Conservation (phyloP, 345 rosid species). For the Citrus trifoliata region DNA sequence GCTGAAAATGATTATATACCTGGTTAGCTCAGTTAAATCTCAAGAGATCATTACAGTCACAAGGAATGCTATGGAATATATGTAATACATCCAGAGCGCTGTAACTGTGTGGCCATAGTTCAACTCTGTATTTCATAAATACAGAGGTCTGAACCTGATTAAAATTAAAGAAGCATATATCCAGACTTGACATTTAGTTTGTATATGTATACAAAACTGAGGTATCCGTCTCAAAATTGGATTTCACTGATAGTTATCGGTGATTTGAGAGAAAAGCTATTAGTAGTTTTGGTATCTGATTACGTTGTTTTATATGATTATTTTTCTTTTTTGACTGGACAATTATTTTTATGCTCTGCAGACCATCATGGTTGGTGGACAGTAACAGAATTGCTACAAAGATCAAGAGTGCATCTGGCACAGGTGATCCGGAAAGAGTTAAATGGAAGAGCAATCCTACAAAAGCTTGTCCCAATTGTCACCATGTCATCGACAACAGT, state of each 20-base stretch:
- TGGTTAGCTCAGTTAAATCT: background rate
- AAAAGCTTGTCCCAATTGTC: conserved; percentile 80
- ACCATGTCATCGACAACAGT: conserved; percentile 70
- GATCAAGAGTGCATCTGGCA: conserved; percentile 73
- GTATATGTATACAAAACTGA: too few relatives aligned
- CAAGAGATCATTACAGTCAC: background rate
- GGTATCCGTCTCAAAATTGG: too few relatives aligned
- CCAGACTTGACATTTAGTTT: too few relatives aligned
- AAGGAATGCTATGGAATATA: background rate
- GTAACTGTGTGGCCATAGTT: too few relatives aligned
- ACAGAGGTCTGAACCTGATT: too few relatives aligned
- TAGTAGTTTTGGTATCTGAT: background rate
- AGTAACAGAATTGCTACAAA: conserved; percentile 75
- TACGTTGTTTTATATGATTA: background rate
- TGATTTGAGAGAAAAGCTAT: background rate
- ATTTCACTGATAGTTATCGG: too few relatives aligned
- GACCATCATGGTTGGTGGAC: conserved; percentile 87
- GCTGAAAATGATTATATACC: background rate
- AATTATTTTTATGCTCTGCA: conserved; percentile 27
- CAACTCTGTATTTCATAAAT: too few relatives aligned
- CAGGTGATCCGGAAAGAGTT: conserved; percentile 40
- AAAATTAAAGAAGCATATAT: too few relatives aligned
- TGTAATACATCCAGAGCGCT: too few relatives aligned
- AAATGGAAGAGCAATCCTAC: conserved; percentile 82
- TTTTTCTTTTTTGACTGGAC: conserved; percentile 2